Conservation (phyloP, 768 basidiomycete species). For the Suillus subaureus region DNA sequence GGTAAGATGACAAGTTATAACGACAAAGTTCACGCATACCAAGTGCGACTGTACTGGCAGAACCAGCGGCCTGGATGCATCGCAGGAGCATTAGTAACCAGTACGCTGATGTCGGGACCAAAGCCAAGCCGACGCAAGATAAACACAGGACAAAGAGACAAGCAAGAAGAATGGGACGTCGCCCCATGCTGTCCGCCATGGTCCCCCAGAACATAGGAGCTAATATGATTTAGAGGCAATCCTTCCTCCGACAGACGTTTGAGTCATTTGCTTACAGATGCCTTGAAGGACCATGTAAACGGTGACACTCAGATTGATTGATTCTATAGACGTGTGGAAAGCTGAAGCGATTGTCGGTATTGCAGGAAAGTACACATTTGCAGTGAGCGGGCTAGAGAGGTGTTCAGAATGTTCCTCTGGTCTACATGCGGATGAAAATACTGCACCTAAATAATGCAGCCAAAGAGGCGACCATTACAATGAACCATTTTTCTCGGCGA, state of each 20-base stretch:
- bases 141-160: slow-evolving; percentile 65
- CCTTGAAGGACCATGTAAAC: slow-evolving; percentile 57
- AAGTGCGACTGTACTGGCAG: slow-evolving; percentile 76
- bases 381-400: slow-evolving; percentile 59
- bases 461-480: slow-evolving; percentile 55
- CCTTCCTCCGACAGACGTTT: background rate
- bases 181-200: slow-evolving; percentile 64
- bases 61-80: slow-evolving; percentile 78
- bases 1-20: slow-evolving; percentile 5
- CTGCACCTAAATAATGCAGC: slow-evolving; percentile 65
- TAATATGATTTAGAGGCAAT: slow-evolving; percentile 19
- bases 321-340: slow-evolving; percentile 65
- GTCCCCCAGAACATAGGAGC: slow-evolving; percentile 66
- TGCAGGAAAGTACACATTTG: slow-evolving; percentile 80
- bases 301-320: slow-evolving; percentile 79
- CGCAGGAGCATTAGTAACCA: slow-evolving; percentile 83
- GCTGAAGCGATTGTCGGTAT: slow-evolving; percentile 64
- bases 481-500: slow-evolving; percentile 64
- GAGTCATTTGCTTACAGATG: slow-evolving; percentile 36
- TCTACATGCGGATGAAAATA: background rate
- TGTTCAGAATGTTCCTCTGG: background rate
- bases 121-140: slow-evolving; percentile 65
- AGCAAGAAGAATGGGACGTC: slow-evolving; percentile 61
- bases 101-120: slow-evolving; percentile 60
- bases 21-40: slow-evolving; percentile 39